A percentile compares a stretch with the other conserved stretches of the same genome.
phyloP scores from a whole-genome alignment of 805 yeast genomes.

The Ogataea naganishii region DNA sequence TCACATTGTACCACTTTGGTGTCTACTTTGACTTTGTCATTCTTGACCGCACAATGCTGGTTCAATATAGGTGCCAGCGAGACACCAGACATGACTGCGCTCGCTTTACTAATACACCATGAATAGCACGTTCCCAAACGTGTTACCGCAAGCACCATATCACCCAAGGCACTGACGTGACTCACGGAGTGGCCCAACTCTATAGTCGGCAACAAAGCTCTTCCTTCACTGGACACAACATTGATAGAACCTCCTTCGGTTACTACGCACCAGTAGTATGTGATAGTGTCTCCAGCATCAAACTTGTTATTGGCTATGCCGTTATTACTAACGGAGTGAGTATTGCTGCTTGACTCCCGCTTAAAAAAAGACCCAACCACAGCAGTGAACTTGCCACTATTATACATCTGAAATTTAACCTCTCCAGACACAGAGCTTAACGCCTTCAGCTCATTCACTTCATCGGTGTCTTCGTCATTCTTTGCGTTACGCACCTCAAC shows the following conservation, averaged over 20 bases:
- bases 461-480: constrained; percentile 20
- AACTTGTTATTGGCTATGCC: constrained; percentile 41
- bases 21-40: constrained; percentile 13
- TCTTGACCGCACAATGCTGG: constrained; percentile 16
- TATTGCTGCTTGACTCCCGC: constrained; percentile 27
- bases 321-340: too few relatives aligned
- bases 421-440: constrained; percentile 26
- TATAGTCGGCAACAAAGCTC: constrained; percentile 35
- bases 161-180: constrained; percentile 25
- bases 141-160: constrained; percentile 35
- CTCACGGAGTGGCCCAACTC: constrained; percentile 44
- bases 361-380: constrained; percentile 19
- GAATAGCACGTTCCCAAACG: constrained; percentile 39
- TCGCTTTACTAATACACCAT: constrained; percentile 37
- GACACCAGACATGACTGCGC: constrained; percentile 30
- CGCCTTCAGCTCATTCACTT: too few relatives aligned
- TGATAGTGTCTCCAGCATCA: constrained; percentile 30
- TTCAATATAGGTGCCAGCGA: constrained; percentile 49
- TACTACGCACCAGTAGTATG: constrained; percentile 40
- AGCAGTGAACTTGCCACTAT: constrained; percentile 30
- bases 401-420: constrained; percentile 30
- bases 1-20: constrained; percentile 24
- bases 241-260: constrained; percentile 53
- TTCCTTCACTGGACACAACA: constrained; percentile 36
- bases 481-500: constrained; percentile 17